phyloP scores from a whole-genome alignment of 257 asterid genomes.

The Echites panduratus region DNA sequence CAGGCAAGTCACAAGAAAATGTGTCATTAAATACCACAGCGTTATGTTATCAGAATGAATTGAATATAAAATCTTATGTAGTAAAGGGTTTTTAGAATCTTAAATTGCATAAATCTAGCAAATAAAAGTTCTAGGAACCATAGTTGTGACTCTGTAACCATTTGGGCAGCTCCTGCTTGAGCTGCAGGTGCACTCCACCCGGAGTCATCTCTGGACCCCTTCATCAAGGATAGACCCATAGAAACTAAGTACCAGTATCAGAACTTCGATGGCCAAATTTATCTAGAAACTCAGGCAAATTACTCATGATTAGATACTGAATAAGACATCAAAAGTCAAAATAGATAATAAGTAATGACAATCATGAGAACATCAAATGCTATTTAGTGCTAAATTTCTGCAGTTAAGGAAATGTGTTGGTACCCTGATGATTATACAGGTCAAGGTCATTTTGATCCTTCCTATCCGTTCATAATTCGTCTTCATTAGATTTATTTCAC shows the following conservation, averaged over 20 bases:
- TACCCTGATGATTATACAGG: not conserved
- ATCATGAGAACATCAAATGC: conserved; percentile 8
- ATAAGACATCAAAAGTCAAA: not conserved
- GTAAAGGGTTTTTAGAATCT: not conserved
- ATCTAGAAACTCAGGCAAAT: no score
- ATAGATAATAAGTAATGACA: not conserved
- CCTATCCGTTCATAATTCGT: conserved; percentile 10
- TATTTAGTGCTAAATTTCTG: not conserved
- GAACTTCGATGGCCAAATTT: not conserved
- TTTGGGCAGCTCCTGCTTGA: conserved; percentile 23
- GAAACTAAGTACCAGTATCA: not conserved
- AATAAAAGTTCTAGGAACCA: not conserved
- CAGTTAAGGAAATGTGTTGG: not conserved
- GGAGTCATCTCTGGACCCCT: conserved; percentile 45
- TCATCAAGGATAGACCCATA: conserved; percentile 17
- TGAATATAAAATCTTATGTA: not conserved
- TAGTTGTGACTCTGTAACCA: not conserved
- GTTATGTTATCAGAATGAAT: not conserved
- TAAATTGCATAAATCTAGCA: not conserved
- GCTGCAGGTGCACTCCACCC: conserved; percentile 40
- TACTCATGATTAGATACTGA: not conserved
- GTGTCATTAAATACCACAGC: not conserved
- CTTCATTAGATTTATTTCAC: not conserved
- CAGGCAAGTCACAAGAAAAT: not conserved
- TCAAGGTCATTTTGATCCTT: not conserved